These are phyloP conservation scores for Suillus hirtellus DNA, from an alignment of 768 basidiomycete species.

Conservation along the genomic window DNA sequence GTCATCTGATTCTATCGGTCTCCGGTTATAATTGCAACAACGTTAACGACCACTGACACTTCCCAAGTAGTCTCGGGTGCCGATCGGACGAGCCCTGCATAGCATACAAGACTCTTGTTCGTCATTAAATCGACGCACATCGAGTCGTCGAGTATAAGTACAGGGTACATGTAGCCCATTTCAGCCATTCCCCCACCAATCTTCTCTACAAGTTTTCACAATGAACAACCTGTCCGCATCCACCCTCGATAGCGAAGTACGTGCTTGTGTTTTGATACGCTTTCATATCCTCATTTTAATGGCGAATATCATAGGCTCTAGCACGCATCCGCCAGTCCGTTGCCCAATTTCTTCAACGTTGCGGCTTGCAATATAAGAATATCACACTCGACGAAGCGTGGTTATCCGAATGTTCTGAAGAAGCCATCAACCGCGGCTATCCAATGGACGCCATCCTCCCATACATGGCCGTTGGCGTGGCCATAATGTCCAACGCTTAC, in stretches of 20 bases:
- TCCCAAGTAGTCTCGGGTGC: not conserved
- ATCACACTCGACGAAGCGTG: not conserved
- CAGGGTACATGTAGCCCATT: not conserved
- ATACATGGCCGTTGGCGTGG: conserved; percentile 1
- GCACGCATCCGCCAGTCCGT: not conserved
- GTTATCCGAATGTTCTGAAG: not conserved
- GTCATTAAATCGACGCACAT: not conserved
- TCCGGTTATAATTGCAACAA: too few species aligned
- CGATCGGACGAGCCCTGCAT: not conserved
- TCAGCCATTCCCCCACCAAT: not conserved
- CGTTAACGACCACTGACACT: too few species aligned
- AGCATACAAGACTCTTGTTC: not conserved
- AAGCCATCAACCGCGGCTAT: conserved; percentile 2
- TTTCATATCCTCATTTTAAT: not conserved
- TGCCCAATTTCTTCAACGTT: not conserved
- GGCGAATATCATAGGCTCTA: not conserved
- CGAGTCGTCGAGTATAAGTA: conserved; percentile 1
- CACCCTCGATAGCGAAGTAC: not conserved
- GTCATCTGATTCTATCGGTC: too few species aligned
- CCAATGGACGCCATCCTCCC: not conserved
- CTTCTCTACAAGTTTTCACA: not conserved
- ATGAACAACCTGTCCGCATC: not conserved
- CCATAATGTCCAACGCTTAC: conserved; percentile 19
- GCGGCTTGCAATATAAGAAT: not conserved
- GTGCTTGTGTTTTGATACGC: not conserved